A percentile compares a stretch with the other conserved stretches of the same genome.
Evolutionary conservation across 2,329 filamentous ascomycete species (phyloP).

Genomic region (Lachnellula occidentalis): DNA sequence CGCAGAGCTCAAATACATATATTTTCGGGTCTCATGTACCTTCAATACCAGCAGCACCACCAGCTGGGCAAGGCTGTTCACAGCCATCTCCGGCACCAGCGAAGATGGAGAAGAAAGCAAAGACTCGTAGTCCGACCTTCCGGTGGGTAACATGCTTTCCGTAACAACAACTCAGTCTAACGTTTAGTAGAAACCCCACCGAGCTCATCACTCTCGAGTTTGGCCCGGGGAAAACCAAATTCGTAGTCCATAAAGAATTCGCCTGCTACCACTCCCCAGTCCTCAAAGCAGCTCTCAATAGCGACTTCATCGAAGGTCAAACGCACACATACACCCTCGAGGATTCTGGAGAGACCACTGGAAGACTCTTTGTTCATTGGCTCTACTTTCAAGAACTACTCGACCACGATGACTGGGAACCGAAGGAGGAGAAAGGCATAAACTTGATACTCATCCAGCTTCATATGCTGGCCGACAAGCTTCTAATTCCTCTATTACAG

Average conservation of each 20-base stretch:
- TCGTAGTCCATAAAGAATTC: constrained; percentile 1
- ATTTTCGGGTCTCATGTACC: too few relatives aligned
- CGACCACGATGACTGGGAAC: neutral
- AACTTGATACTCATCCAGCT: constrained; percentile 46
- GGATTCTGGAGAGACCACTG: neutral
- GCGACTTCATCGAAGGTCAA: constrained; percentile 3
- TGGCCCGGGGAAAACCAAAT: neutral
- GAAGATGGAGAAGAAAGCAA: too few relatives aligned
- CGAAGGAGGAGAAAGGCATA: neutral
- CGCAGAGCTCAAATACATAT: too few relatives aligned
- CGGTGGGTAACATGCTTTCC: too few relatives aligned
- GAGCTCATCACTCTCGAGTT: neutral
- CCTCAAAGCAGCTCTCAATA: neutral
- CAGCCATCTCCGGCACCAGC: too few relatives aligned
- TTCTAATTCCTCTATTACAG: constrained; percentile 8
- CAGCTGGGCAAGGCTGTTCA: too few relatives aligned
- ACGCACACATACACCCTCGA: constrained; percentile 1
- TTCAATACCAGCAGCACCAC: too few relatives aligned
- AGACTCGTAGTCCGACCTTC: too few relatives aligned
- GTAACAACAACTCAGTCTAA: neutral
- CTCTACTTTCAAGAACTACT: neutral
- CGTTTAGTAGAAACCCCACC: neutral
- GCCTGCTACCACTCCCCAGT: neutral
- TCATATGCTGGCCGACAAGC: constrained; percentile 7
- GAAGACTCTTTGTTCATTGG: neutral